phyloP scores from a whole-genome alignment of 2,329 filamentous ascomycete species.

The Aureobasidium zeae region DNA sequence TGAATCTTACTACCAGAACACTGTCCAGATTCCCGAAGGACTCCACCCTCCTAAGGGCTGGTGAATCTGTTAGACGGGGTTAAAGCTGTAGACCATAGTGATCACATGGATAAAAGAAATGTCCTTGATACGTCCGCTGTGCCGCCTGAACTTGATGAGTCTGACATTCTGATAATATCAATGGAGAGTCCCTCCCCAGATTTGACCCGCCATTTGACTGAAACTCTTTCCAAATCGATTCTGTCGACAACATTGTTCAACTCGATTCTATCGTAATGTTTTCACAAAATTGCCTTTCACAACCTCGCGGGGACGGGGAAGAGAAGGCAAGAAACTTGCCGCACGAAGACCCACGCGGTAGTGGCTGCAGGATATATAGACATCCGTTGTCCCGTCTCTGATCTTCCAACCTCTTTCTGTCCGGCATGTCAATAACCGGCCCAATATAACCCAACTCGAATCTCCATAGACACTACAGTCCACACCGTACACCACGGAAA shows the following conservation, averaged over 20 bases:
- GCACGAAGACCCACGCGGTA: conserved; percentile 1
- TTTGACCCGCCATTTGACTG: too few relatives aligned
- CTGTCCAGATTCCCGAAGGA: conserved; percentile 27
- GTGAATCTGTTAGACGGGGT: too few relatives aligned
- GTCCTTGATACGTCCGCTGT: too few relatives aligned
- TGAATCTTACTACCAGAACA: conserved; percentile 25
- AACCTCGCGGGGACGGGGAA: conserved; percentile 7
- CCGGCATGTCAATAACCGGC: not conserved
- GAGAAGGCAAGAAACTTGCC: not conserved
- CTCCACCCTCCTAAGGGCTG: conserved; percentile 27
- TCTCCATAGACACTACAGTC: not conserved
- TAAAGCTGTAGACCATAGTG: too few relatives aligned
- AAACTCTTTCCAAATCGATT: too few relatives aligned
- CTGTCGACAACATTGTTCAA: too few relatives aligned
- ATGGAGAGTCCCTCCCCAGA: too few relatives aligned
- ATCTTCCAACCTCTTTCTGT: not conserved
- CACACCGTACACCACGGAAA: not conserved
- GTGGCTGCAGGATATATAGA: conserved; percentile 1
- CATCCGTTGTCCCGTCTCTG: not conserved
- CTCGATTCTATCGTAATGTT: too few relatives aligned
- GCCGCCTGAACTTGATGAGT: too few relatives aligned
- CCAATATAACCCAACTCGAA: not conserved
- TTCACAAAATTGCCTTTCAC: not conserved
- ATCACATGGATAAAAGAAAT: too few relatives aligned
- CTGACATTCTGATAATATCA: too few relatives aligned